These are phyloP conservation scores for Stentor roeselii DNA, from an alignment of 73 alveolate species.

Conservation along the genomic window DNA sequence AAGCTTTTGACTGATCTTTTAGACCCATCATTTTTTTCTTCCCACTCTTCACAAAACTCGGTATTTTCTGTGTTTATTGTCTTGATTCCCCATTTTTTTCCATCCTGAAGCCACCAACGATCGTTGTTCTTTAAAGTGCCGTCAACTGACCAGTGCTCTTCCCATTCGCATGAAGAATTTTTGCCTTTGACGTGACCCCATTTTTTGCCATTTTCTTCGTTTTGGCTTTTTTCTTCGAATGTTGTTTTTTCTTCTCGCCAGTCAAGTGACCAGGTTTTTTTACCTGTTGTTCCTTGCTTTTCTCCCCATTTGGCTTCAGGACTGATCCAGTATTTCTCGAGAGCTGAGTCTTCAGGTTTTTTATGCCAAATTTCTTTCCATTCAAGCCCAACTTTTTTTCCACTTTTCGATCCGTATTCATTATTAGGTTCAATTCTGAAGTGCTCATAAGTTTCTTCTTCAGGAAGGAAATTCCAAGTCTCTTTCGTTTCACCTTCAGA, in stretches of 20 bases:
- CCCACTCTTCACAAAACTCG: constrained; percentile 12
- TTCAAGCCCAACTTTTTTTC: background rate
- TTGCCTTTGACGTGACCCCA: constrained; percentile 17
- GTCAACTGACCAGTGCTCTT: background rate
- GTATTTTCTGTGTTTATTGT: background rate
- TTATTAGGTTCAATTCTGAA: background rate
- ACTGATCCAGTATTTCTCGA: constrained; percentile 9
- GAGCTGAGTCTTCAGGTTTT: background rate
- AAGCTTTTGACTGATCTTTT: background rate
- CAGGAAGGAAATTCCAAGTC: background rate
- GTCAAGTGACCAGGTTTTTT: background rate
- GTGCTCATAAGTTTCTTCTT: constrained; percentile 1
- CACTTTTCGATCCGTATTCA: background rate
- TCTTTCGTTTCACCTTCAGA: background rate
- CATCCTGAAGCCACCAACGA: constrained; percentile 1
- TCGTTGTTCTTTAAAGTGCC: background rate
- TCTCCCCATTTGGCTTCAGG: constrained; percentile 11
- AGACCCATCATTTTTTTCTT: background rate
- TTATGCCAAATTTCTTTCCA: constrained; percentile 26
- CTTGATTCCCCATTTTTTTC: constrained; percentile 15
- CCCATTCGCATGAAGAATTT: background rate
- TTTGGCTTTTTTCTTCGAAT: background rate
- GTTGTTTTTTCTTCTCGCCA: background rate
- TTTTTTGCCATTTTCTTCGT: constrained; percentile 5
- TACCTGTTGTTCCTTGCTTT: background rate